A percentile compares a stretch with the other conserved stretches of the same genome.
Evolutionary conservation across 176 grass and related monocot genomes (phyloP).

Genomic region (Rhynchospora pubera): DNA sequence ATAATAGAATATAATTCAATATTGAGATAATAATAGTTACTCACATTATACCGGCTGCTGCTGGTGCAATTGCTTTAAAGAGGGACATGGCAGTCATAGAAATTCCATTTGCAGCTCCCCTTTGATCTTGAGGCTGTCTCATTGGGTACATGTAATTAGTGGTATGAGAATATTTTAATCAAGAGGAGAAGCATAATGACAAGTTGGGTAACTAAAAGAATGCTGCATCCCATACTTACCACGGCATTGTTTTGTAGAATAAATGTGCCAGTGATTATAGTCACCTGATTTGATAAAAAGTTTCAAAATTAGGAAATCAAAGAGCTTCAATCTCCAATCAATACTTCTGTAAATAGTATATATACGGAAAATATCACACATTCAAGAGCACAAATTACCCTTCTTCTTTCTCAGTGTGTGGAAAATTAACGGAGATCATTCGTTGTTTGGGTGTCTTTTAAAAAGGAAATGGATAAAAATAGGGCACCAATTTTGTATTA

Average conservation of each 20-base stretch:
- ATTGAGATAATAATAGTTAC: constrained; percentile 6
- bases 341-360: not conserved
- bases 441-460: not conserved
- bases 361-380: not conserved
- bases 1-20: not conserved
- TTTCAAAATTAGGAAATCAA: not conserved
- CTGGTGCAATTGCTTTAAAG: constrained; percentile 67
- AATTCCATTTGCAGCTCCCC: constrained; percentile 85
- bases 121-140: constrained; percentile 61
- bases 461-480: not conserved
- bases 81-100: constrained; percentile 66
- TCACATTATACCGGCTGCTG: constrained; percentile 55
- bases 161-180: constrained; percentile 11
- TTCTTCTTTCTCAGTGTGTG: not conserved
- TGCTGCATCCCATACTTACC: constrained; percentile 29
- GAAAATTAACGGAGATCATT: not conserved
- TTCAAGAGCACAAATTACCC: not conserved
- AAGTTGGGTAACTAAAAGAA: not conserved
- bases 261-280: constrained; percentile 47
- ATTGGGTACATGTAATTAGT: not conserved
- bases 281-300: constrained; percentile 42
- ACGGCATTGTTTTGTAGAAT: constrained; percentile 90
- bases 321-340: not conserved
- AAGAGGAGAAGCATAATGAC: not conserved
- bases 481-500: not conserved